Evolutionary conservation across 352 stramenopile species (phyloP).

Genomic region (Chrysophaeum taylorii): DNA sequence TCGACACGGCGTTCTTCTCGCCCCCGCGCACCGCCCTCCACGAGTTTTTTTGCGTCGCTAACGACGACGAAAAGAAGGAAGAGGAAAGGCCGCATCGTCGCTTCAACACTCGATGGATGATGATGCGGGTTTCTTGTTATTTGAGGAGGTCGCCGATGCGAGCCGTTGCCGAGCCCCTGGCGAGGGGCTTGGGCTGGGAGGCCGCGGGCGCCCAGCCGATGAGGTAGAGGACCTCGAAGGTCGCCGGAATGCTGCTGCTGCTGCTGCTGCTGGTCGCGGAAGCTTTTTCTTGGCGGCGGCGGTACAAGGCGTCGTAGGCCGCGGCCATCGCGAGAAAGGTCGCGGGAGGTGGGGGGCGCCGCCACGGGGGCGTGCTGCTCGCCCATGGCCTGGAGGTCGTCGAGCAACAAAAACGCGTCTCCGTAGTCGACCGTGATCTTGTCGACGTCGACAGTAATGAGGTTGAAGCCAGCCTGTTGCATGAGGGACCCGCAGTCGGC

Average conservation of each 20-base stretch:
- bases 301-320: constrained; percentile 78
- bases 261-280: too few species aligned
- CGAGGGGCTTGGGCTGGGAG: constrained; percentile 77
- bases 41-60: too few species aligned
- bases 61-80: too few species aligned
- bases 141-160: too few species aligned
- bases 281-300: constrained; percentile 20
- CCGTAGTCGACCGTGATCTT: constrained; percentile 84
- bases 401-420: constrained; percentile 87
- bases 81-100: too few species aligned
- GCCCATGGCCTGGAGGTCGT: constrained; percentile 78
- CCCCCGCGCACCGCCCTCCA: too few species aligned
- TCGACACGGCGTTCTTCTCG: not conserved
- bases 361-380: constrained; percentile 82
- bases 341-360: constrained; percentile 43
- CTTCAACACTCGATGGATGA: too few species aligned
- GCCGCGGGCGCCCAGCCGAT: constrained; percentile 93
- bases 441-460: constrained; percentile 94
- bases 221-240: constrained; percentile 92
- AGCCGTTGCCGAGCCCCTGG: too few species aligned
- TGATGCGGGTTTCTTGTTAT: too few species aligned
- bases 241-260: constrained; percentile 76
- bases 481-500: constrained; percentile 82
- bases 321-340: constrained; percentile 80
- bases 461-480: constrained; percentile 72